A percentile compares a stretch with the other conserved stretches of the same genome.
Evolutionary conservation across 495 filamentous ascomycete genomes (phyloP).

Genomic region (Penicillium subrubescens): DNA sequence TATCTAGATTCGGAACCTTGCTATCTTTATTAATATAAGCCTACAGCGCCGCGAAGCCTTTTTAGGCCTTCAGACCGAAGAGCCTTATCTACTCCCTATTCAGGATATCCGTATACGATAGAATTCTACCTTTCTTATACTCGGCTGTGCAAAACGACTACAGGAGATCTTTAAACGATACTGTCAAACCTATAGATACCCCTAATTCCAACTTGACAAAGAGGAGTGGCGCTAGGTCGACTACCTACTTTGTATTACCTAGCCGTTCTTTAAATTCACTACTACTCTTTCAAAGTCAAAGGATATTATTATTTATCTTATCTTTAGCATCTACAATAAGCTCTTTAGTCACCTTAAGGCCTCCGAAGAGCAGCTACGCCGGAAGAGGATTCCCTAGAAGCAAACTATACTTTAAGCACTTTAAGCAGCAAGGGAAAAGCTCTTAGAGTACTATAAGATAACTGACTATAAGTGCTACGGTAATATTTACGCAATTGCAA

Average conservation of each 20-base stretch:
- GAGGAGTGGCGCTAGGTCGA: background rate
- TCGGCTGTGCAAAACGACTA: background rate
- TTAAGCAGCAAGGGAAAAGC: slow-evolving; percentile 10
- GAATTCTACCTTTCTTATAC: too few relatives aligned
- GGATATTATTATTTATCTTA: slow-evolving; percentile 19
- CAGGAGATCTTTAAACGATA: background rate
- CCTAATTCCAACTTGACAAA: background rate
- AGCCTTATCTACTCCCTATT: too few relatives aligned
- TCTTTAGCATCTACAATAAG: slow-evolving; percentile 24
- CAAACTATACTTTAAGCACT: slow-evolving; percentile 13
- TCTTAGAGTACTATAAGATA: slow-evolving; percentile 14
- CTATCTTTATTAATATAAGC: too few relatives aligned
- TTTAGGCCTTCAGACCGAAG: too few relatives aligned
- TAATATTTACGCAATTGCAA: too few relatives aligned
- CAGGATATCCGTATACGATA: too few relatives aligned
- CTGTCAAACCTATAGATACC: background rate
- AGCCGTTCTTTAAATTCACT: slow-evolving; percentile 15
- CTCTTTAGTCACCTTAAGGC: too few relatives aligned
- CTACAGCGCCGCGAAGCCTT: too few relatives aligned
- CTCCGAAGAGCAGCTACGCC: too few relatives aligned
- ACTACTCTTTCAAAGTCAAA: slow-evolving; percentile 20
- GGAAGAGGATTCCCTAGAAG: slow-evolving; percentile 14
- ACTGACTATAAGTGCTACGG: too few relatives aligned
- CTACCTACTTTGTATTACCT: background rate
- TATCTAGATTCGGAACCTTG: too few relatives aligned